phyloP scores from a whole-genome alignment of 2,329 filamentous ascomycete genomes.

The Zopfia rhizophila region DNA sequence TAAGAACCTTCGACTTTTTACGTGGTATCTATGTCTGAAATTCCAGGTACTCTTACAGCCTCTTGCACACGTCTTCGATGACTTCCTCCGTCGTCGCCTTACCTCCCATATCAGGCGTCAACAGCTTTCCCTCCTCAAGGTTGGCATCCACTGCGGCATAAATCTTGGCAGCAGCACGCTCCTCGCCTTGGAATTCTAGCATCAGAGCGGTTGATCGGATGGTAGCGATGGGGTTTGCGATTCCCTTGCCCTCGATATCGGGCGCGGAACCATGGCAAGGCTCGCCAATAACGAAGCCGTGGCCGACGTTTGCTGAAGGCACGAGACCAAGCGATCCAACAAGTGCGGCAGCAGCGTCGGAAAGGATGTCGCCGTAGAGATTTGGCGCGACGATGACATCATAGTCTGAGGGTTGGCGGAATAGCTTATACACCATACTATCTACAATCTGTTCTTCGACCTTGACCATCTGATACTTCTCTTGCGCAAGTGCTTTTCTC shows the following conservation, averaged over 20 bases:
- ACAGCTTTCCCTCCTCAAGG: constrained; percentile 80
- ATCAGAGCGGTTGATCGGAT: constrained; percentile 90
- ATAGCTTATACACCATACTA: constrained; percentile 99
- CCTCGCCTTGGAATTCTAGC: constrained; percentile 94
- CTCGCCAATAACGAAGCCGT: constrained; percentile 95
- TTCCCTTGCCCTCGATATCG: constrained; percentile 90
- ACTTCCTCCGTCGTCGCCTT: constrained; percentile 87
- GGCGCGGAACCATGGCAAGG: constrained; percentile 96
- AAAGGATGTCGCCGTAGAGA: constrained; percentile 96
- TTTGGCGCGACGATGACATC: constrained; percentile 98
- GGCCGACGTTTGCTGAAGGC: constrained; percentile 93
- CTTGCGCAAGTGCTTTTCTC: constrained; percentile 74
- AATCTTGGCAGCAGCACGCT: constrained; percentile 86
- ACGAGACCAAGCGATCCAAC: constrained; percentile 93
- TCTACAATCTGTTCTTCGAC: constrained; percentile 99
- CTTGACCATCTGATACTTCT: constrained; percentile 70
- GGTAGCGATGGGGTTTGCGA: constrained; percentile 97
- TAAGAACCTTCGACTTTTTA: constrained; percentile 1
- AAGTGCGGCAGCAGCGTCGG: constrained; percentile 92
- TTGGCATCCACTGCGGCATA: constrained; percentile 93
- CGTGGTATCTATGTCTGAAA: constrained; percentile 12
- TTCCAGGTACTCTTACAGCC: constrained; percentile 67
- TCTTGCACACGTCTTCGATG: constrained; percentile 84
- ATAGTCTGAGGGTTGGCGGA: constrained; percentile 93
- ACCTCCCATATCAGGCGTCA: constrained; percentile 92